Base-by-base conservation (phyloP, 306 rosid species). In the Luffa aegyptiaca region DNA sequence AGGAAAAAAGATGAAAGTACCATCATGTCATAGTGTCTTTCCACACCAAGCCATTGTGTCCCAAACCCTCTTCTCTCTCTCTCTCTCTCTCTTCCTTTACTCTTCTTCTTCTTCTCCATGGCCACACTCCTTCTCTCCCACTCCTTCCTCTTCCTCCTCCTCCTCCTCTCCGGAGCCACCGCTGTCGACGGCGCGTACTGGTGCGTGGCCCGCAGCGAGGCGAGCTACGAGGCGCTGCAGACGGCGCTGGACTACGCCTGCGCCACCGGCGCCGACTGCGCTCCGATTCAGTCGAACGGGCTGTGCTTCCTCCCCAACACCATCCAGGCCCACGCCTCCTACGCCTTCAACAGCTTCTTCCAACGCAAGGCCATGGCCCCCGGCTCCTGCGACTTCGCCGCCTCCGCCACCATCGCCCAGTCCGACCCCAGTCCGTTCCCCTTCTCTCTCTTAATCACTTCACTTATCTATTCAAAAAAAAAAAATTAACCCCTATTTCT, bases 311-410 rank as follows among this genome's bases (percentile, higher is more conserved):
- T 95, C 0, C 99, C 99, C 0, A 95, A 95, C 79, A 92, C 97
- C 21, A 83, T 95, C 80, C 99, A 90, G 61, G 99, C 98, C 12
- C 99, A 91, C 62, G 86, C 99, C 82, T 95, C 99, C 10, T 96
- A 91, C 72, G 99, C 98, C 64, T 96, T 91, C 90, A 83, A 96
- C 73, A 93, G 96, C 80, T 93, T 49, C 83, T 96, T 84, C 73
- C 94, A 90, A 33, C 83, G 84, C 39, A 86, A 80, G 59, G 73
- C 81, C 1, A 89, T 88, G 87, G 93, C 92, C 1, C 93, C 96
- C 26, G 99, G 97, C 4, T 85, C 93, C 14, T 95, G 98, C 51
- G 96, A 85, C 84, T 93, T 95, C 74, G 74, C 90, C 42, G 93
- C 85, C 82, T 81, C 98, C 1, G 91, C 94, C 82, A 96, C 93